Base-by-base conservation (phyloP, 257 asterid genomes). In the Eustoma russellianum region DNA sequence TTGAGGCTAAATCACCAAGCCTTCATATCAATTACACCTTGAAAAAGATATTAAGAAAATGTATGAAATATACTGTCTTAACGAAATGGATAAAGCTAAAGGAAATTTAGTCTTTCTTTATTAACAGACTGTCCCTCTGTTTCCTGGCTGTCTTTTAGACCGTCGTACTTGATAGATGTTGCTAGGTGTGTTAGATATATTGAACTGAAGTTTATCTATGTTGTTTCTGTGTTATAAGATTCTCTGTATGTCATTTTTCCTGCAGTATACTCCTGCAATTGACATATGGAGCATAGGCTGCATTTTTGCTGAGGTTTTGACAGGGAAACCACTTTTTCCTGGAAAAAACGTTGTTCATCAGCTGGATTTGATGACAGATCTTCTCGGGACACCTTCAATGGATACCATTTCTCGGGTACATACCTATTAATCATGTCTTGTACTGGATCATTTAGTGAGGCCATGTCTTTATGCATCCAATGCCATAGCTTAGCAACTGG, bases 281-380 rank as follows among this genome's bases (percentile, higher is more conserved):
- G 97, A 88, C 70, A 75, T 88, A 57, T 88, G 97, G 97, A 85
- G 97, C 64, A 85, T 88, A 50, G 95, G 97, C 61, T 88, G 95
- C 77, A 88, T 88, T 58, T 85, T 88, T 57, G 97, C 97, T 15
- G 97, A 88, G 77, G 95, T 85, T 63, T 66, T 88, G 63, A 82
- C 82, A 2, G 97, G 95, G 74, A 85, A 74, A 66, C 97, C 95
- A 8, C 75, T 88, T 35, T 88, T 88, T 61, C 95, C 95, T 13
- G 97, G 97, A 33, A 88, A 88, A 69, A 88, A 78, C 69, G 92
- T 88, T 49, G 97, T 85, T 64, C 95, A 85, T 68, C 95, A 88
- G 73, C 85, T 88, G 53, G 97, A 88, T 71, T 62, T 88, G 74
- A 88, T 88, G 70, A 84, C 94, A 15, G 94, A 88, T 78, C 82